phyloP scores from a whole-genome alignment of 306 rosid species.

The Trifolium subterraneum region DNA sequence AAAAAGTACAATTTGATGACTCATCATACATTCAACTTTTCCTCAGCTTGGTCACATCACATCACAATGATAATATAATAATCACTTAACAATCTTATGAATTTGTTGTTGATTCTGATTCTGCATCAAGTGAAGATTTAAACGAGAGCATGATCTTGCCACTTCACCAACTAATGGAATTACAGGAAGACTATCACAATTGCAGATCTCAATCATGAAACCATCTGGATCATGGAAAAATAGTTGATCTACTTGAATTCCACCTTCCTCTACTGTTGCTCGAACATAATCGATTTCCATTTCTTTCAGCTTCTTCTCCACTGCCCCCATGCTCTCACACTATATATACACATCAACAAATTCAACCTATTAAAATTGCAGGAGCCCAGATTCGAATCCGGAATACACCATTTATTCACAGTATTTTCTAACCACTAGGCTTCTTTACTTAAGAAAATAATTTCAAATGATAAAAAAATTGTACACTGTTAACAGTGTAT shows the following conservation, averaged over 20 bases:
- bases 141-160: conserved; percentile 49
- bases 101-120: conserved; percentile 40
- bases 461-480: too few species aligned
- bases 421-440: too few species aligned
- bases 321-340: conserved; percentile 96
- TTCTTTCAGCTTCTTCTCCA: conserved; percentile 88
- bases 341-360: conserved; percentile 29
- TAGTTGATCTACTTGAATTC: conserved; percentile 82
- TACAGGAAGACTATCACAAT: conserved; percentile 90
- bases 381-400: too few species aligned
- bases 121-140: conserved; percentile 46
- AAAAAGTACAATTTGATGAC: not conserved
- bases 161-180: conserved; percentile 64
- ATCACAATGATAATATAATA: not conserved
- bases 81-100: conserved; percentile 38
- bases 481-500: too few species aligned
- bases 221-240: conserved; percentile 98
- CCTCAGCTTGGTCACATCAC: conserved; percentile 9
- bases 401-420: too few species aligned
- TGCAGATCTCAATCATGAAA: conserved; percentile 93
- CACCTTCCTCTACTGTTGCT: conserved; percentile 85
- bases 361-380: too few species aligned
- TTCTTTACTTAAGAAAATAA: too few species aligned
- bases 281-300: conserved; percentile 71
- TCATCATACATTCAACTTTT: not conserved